Evolutionary conservation across 192 early-diverging fungal genomes (phyloP).

Genomic region (Entophlyctis luteolus): DNA sequence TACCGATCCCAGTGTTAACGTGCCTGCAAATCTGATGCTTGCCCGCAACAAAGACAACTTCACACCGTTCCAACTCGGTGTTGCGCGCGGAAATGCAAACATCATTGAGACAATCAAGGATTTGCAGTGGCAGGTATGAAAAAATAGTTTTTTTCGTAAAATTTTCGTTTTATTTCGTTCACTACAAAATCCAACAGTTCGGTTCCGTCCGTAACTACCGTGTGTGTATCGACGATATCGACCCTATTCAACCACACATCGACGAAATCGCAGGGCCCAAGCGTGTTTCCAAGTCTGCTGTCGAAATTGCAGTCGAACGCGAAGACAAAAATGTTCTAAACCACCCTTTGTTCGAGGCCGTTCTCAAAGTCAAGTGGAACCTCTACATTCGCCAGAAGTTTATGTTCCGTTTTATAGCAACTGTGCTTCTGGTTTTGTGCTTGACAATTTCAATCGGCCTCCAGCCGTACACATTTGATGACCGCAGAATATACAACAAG

Average conservation of each 20-base stretch:
- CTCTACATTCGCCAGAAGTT: slow-evolving; percentile 24
- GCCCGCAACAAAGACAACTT: slow-evolving; percentile 4
- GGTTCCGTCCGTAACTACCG: slow-evolving; percentile 4
- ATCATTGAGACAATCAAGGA: slow-evolving; percentile 15
- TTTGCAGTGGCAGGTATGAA: not conserved
- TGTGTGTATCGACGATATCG: slow-evolving; percentile 3
- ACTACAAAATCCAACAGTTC: not conserved
- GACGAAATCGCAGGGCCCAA: not conserved
- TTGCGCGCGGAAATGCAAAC: not conserved
- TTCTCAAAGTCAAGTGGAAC: slow-evolving; percentile 27
- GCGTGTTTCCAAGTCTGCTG: not conserved
- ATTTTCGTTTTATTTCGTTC: not conserved
- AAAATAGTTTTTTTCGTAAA: not conserved
- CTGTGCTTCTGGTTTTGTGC: not conserved
- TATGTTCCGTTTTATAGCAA: slow-evolving; percentile 1
- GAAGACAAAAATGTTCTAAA: slow-evolving; percentile 18
- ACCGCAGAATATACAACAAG: not conserved
- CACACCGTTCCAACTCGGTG: slow-evolving; percentile 16
- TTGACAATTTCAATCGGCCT: slow-evolving; percentile 11
- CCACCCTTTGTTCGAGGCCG: slow-evolving; percentile 16
- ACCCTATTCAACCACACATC: slow-evolving; percentile 4
- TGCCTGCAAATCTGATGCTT: not conserved
- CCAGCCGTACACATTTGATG: slow-evolving; percentile 3
- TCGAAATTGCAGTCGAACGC: slow-evolving; percentile 14
- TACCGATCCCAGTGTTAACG: not conserved